Conservation (phyloP, 176 grass and related monocot species). For the Pharus latifolius region DNA sequence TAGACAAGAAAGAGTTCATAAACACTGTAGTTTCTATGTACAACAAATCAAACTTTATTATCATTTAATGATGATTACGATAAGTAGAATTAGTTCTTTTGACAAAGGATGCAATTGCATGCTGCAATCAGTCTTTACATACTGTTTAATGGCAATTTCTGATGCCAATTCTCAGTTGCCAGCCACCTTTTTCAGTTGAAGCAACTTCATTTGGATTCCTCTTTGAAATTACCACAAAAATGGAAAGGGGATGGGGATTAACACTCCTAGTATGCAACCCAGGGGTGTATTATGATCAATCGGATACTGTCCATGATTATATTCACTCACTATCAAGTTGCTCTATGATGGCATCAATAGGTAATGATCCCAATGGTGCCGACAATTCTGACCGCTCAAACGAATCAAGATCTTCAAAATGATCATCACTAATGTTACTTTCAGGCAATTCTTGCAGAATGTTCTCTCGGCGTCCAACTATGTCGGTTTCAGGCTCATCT, state of each 20-base stretch:
- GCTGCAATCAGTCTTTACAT: not conserved
- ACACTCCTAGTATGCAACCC: not conserved
- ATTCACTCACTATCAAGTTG: constrained; percentile 38
- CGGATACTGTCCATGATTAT: not conserved
- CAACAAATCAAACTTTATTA: too few species aligned
- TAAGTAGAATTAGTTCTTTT: not conserved
- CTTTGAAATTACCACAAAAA: too few species aligned
- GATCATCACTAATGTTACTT: constrained; percentile 7
- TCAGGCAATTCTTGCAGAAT: constrained; percentile 3
- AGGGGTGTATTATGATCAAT: not conserved
- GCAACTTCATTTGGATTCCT: too few species aligned
- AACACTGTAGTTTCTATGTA: too few species aligned
- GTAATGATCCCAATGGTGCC: constrained; percentile 53
- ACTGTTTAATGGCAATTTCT: too few species aligned
- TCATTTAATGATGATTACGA: too few species aligned
- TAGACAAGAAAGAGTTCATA: too few species aligned
- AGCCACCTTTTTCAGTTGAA: not conserved
- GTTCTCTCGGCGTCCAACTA: constrained; percentile 9
- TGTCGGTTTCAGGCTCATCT: constrained; percentile 9
- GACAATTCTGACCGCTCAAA: constrained; percentile 35
- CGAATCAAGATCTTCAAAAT: constrained; percentile 33
- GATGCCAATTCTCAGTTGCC: not conserved
- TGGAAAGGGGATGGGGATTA: not conserved
- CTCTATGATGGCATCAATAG: constrained; percentile 45
- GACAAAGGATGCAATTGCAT: not conserved